Conservation (phyloP, 2,329 filamentous ascomycete genomes). For the Penicillium paneum region DNA sequence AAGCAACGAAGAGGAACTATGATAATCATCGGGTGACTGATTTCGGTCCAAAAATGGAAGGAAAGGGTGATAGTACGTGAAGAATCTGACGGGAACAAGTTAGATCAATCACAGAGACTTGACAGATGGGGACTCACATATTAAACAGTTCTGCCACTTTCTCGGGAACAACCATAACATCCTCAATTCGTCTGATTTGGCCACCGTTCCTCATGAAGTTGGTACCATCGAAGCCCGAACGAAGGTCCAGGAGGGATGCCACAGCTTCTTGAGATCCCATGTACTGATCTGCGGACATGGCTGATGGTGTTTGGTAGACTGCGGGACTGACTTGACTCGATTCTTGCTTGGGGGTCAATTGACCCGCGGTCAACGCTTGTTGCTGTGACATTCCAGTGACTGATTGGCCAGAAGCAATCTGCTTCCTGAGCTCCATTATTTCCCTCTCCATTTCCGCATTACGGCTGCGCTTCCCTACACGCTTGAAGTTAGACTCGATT, state of each 20-base stretch:
- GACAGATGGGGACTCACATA: conserved; percentile 31
- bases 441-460: conserved; percentile 63
- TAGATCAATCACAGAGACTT: conserved; percentile 4
- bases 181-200: conserved; percentile 52
- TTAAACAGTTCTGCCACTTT: conserved; percentile 46
- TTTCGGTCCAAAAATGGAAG: conserved; percentile 60
- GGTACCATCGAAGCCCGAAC: conserved; percentile 46
- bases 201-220: conserved; percentile 49
- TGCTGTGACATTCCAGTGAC: conserved; percentile 21
- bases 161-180: conserved; percentile 45
- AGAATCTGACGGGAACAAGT: conserved; percentile 52
- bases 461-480: conserved; percentile 63
- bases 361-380: conserved; percentile 24
- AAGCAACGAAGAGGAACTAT: conserved; percentile 58
- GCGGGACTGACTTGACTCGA: conserved; percentile 35
- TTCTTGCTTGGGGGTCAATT: conserved; percentile 37
- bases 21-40: conserved; percentile 56
- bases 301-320: conserved; percentile 36
- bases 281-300: conserved; percentile 41
- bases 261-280: conserved; percentile 51
- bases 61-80: conserved; percentile 62
- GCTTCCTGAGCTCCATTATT: conserved; percentile 50
- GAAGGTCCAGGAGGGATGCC: conserved; percentile 49
- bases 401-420: conserved; percentile 40
- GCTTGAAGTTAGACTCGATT: conserved; percentile 67